Evolutionary conservation across 768 basidiomycete genomes (phyloP).

Genomic region (Lanmaoa pseudosensibilis): DNA sequence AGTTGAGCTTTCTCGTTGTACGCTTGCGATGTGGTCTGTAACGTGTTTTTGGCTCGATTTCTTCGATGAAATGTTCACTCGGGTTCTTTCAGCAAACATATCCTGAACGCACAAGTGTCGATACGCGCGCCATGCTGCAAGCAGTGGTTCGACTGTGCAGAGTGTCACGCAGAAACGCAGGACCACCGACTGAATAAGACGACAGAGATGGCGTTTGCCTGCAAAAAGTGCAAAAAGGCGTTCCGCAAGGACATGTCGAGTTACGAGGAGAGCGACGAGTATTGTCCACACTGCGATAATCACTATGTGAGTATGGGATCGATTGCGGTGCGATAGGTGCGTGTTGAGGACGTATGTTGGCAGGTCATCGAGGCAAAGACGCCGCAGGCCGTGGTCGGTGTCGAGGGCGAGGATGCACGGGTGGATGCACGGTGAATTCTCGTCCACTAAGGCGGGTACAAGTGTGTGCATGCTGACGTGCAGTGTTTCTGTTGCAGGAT

Average conservation of each 20-base stretch:
- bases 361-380: slow-evolving; percentile 94
- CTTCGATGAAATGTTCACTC: neutral
- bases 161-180: slow-evolving; percentile 88
- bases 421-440: slow-evolving; percentile 75
- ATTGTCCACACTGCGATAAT: slow-evolving; percentile 97
- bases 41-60: neutral
- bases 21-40: slow-evolving; percentile 29
- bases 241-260: slow-evolving; percentile 91
- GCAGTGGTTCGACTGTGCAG: slow-evolving; percentile 95
- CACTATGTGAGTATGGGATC: slow-evolving; percentile 78
- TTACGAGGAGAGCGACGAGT: slow-evolving; percentile 98
- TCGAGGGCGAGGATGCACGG: slow-evolving; percentile 90
- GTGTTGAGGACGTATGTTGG: neutral
- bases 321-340: neutral
- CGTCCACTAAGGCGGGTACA: no score
- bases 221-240: slow-evolving; percentile 93
- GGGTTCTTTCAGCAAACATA: slow-evolving; percentile 70
- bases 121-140: slow-evolving; percentile 97
- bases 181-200: slow-evolving; percentile 73
- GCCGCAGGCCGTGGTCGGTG: slow-evolving; percentile 77
- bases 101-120: slow-evolving; percentile 94
- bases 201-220: slow-evolving; percentile 79
- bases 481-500: slow-evolving; percentile 48
- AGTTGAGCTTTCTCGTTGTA: neutral
- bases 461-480: neutral